A percentile compares a stretch with the other conserved stretches of the same genome.
Evolutionary conservation across 495 filamentous ascomycete genomes (phyloP).

Genomic region (Halenospora varia): DNA sequence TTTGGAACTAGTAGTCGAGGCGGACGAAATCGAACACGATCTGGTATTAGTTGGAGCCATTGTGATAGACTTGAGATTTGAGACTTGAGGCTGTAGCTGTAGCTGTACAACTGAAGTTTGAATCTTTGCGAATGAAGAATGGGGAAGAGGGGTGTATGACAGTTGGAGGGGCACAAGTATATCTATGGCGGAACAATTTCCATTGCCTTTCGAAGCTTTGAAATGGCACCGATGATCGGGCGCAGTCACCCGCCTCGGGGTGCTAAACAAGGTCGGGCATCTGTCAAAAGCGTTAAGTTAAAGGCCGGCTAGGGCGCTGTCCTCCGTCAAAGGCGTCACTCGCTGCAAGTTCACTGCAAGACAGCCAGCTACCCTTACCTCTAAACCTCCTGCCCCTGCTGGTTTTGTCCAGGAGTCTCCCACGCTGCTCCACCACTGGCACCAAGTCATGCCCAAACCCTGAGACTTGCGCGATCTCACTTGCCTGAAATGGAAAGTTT

Average conservation of each 20-base stretch:
- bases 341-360: not conserved
- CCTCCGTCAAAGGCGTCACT: not conserved
- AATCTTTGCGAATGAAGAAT: not conserved
- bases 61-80: too few relatives aligned
- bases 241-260: not conserved
- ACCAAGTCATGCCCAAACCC: not conserved
- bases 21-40: conserved; percentile 20
- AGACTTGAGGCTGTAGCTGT: not conserved
- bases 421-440: too few relatives aligned
- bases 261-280: not conserved
- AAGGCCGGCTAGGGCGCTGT: not conserved
- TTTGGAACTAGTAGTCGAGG: conserved; percentile 18
- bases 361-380: not conserved
- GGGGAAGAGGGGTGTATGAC: not conserved
- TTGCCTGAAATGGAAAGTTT: not conserved
- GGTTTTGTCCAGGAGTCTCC: too few relatives aligned
- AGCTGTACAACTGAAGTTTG: not conserved
- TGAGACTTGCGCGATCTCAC: not conserved
- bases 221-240: not conserved
- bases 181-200: not conserved
- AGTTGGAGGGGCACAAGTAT: conserved; percentile 1
- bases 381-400: not conserved
- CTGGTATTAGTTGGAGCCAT: conserved; percentile 20
- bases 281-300: not conserved
- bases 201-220: not conserved